These are phyloP conservation scores for Lodderomyces metapsilosis DNA, from an alignment of 1,139 yeast genomes.

Conservation along the genomic window DNA sequence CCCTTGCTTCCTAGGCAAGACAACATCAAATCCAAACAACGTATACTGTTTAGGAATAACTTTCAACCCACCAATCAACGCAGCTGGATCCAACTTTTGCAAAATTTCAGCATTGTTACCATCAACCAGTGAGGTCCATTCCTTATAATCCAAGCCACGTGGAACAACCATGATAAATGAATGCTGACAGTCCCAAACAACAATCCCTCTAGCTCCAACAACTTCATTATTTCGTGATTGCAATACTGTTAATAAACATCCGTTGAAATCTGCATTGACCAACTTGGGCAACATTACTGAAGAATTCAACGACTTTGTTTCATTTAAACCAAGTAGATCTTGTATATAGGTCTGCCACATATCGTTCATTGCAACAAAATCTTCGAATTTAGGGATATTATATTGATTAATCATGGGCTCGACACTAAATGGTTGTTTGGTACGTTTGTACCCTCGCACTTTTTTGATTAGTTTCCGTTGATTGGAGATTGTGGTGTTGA, in stretches of 20 bases:
- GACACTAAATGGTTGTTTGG: constrained; percentile 24
- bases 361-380: constrained; percentile 49
- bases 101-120: neutral
- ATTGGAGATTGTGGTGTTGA: constrained; percentile 32
- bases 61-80: constrained; percentile 51
- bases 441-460: constrained; percentile 24
- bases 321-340: constrained; percentile 45
- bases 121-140: constrained; percentile 18
- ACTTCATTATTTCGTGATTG: constrained; percentile 57
- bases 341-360: constrained; percentile 65
- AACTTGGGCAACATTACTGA: constrained; percentile 51
- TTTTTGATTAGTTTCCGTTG: constrained; percentile 39
- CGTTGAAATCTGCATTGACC: constrained; percentile 82
- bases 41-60: constrained; percentile 61
- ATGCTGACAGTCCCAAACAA: constrained; percentile 83
- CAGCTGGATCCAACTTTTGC: constrained; percentile 21
- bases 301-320: constrained; percentile 13
- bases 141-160: constrained; percentile 36
- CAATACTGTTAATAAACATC: constrained; percentile 62
- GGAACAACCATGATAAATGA: constrained; percentile 66
- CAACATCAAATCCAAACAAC: constrained; percentile 54
- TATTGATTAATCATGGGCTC: constrained; percentile 30
- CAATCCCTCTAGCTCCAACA: constrained; percentile 73
- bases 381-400: constrained; percentile 50
- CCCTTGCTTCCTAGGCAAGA: constrained; percentile 20